Base-by-base conservation (phyloP, 768 basidiomycete genomes). In the Pisolithus orientalis region DNA sequence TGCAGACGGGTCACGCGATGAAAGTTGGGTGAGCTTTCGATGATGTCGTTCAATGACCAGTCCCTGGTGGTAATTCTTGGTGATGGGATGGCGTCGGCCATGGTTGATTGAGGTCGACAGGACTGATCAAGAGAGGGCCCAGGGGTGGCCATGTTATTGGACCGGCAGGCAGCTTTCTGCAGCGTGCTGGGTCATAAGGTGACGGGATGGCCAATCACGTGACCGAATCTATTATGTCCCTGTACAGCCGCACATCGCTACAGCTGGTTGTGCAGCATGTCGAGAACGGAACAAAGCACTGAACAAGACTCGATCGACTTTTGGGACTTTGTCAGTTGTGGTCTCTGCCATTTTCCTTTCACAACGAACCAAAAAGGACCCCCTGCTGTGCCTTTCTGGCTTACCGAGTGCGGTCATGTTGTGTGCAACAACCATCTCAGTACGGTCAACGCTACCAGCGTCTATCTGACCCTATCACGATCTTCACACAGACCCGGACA, bases 341-440 rank as follows among this genome's bases (percentile, higher is more conserved):
- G 79, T 0, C 73, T 78, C 61, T 93, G 90, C 59, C 82, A 83
- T 56, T 73, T 87, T 27, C 78, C 83, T 0, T 92, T 86, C 59
- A 61, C 72, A 6, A 70, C 79, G 2, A 65, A 65, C n/a, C 74
- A 77, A 37, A 70, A 73, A 39, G 78, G 76, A 0, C 68, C 71
- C 1, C 76, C 83, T 9, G 72, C 77, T 3, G 69, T 87, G 27
- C 90, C 90, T 0, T 93, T 92, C 65, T 93, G 90, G 90, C 73
- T 91, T 54, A 90, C 90, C 1, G 88, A 91, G 65, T 93, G 90
- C 59, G 88, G 88, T 0, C 90, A 93, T 73, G 78, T 92, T 52
- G 59, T 92, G 27, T 93, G 90, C 75, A 92, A 93, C 62, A 76
- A 79, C 38, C 90, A 93, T 69, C 81, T 93, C 64, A 87, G 90